These are phyloP conservation scores for Mallotus japonicus DNA, from an alignment of 441 rosid genomes.

Conservation along the genomic window DNA sequence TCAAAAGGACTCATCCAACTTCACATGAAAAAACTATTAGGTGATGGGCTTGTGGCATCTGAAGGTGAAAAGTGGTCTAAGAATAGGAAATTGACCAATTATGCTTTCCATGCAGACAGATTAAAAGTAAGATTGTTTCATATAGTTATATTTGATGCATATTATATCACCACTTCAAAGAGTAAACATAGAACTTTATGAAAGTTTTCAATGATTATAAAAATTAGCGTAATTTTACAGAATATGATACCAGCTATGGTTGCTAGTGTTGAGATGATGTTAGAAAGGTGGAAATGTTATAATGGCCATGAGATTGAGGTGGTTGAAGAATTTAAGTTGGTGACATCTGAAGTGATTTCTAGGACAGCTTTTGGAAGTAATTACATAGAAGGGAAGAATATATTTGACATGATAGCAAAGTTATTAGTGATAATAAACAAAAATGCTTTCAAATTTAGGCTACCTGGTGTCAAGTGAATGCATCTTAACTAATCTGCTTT, in stretches of 20 bases:
- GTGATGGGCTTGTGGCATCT: no score
- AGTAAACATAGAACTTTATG: no score
- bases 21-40: no score
- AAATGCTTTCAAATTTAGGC: no score
- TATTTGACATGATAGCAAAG: no score
- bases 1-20: no score
- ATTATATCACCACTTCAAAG: no score
- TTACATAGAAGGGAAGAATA: conserved; percentile 19
- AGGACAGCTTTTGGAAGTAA: conserved; percentile 49
- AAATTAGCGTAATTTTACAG: conserved; percentile 8
- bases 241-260: conserved; percentile 29
- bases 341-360: conserved; percentile 41
- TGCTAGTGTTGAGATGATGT: conserved; percentile 30
- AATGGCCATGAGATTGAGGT: conserved; percentile 39
- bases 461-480: neutral
- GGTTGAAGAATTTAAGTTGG: conserved; percentile 30
- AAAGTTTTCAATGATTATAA: neutral
- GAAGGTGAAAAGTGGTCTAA: conserved; percentile 34
- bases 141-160: neutral
- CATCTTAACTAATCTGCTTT: no score
- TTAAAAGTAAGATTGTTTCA: conserved; percentile 28
- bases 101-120: conserved; percentile 12
- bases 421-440: no score
- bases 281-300: conserved; percentile 38
- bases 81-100: no score